A percentile compares a stretch with the other conserved stretches of the same genome.
These are phyloP conservation scores for Bipolaris cookei DNA, from an alignment of 2,329 filamentous ascomycete species.

Conservation along the genomic window DNA sequence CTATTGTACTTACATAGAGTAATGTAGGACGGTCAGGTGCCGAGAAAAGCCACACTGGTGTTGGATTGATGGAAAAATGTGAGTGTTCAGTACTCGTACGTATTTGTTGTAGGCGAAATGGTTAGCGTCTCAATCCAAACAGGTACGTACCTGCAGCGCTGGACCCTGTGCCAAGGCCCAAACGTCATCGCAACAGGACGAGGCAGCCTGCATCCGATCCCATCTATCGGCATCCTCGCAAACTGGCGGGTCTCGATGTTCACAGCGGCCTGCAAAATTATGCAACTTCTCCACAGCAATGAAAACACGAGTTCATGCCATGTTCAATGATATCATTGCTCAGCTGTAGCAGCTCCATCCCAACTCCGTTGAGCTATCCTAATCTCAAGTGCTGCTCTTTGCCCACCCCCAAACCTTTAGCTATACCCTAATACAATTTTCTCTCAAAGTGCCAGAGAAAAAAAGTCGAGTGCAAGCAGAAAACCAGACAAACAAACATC, in stretches of 20 bases:
- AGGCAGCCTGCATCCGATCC: neutral
- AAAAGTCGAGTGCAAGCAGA: slow-evolving; percentile 22
- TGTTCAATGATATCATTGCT: slow-evolving; percentile 22
- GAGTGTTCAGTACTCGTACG: neutral
- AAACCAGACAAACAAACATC: slow-evolving; percentile 23
- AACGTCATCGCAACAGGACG: neutral
- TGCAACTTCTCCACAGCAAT: neutral
- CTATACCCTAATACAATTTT: slow-evolving; percentile 26
- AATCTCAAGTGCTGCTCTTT: slow-evolving; percentile 13
- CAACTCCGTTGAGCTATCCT: slow-evolving; percentile 14
- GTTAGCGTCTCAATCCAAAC: slow-evolving; percentile 14
- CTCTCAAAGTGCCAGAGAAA: slow-evolving; percentile 14
- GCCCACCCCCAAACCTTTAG: slow-evolving; percentile 7
- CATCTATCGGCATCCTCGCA: neutral
- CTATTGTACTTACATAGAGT: neutral
- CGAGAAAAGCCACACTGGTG: neutral
- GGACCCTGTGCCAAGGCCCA: slow-evolving; percentile 7
- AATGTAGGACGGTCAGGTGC: too few species aligned
- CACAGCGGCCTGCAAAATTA: neutral
- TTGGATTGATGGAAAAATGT: neutral
- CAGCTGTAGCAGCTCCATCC: slow-evolving; percentile 14
- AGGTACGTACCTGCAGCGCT: slow-evolving; percentile 15
- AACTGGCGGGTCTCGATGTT: neutral
- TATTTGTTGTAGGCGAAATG: neutral
- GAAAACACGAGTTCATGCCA: slow-evolving; percentile 2